Evolutionary conservation across 257 asterid genomes (phyloP).

Genomic region (Knoxia roxburghii): DNA sequence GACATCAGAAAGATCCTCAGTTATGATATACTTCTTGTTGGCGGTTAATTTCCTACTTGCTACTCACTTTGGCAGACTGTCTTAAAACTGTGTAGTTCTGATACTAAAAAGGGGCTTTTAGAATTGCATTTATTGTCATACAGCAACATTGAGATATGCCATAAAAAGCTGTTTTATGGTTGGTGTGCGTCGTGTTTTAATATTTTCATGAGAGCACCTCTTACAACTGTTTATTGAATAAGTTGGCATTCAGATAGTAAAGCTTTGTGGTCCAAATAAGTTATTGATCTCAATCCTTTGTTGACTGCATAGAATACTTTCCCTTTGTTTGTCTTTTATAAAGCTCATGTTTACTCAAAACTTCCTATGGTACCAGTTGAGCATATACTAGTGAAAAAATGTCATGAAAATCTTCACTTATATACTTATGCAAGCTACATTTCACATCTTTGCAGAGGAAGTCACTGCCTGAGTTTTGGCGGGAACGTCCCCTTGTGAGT

Average conservation of each 20-base stretch:
- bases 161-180: not conserved
- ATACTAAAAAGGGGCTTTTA: not conserved
- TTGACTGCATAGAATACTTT: not conserved
- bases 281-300: not conserved
- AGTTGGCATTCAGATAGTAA: not conserved
- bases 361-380: not conserved
- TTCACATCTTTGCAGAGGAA: conserved; percentile 49
- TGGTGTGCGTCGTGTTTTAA: not conserved
- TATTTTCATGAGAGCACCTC: not conserved
- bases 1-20: not conserved
- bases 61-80: not conserved
- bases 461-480: conserved; percentile 97
- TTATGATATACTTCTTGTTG: not conserved
- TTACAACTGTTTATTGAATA: not conserved
- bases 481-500: conserved; percentile 80
- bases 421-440: conserved; percentile 16
- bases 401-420: not conserved
- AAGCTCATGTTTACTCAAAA: not conserved
- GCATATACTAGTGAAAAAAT: not conserved
- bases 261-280: not conserved
- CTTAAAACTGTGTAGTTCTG: not conserved
- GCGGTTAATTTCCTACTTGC: not conserved
- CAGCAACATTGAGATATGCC: not conserved
- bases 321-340: too few relatives aligned
- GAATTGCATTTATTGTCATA: conserved; percentile 3